Conservation (phyloP, 331 rosid genomes). For the Cydonia oblonga region DNA sequence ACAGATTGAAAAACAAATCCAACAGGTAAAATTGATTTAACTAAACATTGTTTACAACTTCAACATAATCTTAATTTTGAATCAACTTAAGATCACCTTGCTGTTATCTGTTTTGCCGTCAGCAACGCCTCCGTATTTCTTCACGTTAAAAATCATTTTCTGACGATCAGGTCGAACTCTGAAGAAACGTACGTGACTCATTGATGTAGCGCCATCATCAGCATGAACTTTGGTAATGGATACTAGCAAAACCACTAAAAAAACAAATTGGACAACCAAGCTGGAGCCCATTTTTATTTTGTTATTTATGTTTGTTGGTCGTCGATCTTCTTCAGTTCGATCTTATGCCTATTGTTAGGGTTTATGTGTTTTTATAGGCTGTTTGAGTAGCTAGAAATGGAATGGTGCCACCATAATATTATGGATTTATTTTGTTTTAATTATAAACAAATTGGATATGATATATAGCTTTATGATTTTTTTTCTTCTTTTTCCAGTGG, state of each 20-base stretch:
- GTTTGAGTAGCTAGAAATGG: background rate
- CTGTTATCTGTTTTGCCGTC: conserved; percentile 18
- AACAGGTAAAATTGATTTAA: too few species aligned
- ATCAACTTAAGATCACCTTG: conserved; percentile 6
- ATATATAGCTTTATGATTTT: background rate
- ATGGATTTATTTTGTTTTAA: background rate
- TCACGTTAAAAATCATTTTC: conserved; percentile 8
- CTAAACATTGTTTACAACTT: background rate
- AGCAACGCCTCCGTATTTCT: conserved; percentile 1
- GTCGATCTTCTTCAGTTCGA: too few species aligned
- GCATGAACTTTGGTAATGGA: conserved; percentile 5
- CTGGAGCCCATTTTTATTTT: background rate
- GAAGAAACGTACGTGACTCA: too few species aligned
- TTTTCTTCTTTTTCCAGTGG: background rate
- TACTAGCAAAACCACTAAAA: background rate
- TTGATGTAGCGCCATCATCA: too few species aligned
- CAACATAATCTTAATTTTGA: background rate
- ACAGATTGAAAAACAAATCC: too few species aligned
- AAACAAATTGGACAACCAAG: background rate
- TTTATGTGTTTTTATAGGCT: background rate
- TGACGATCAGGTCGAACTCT: too few species aligned
- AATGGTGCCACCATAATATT: background rate
- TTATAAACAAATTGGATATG: background rate
- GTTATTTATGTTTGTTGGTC: background rate
- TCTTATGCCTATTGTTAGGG: background rate